These are phyloP conservation scores for Aethionema arabicum DNA, from an alignment of 345 rosid genomes.

Conservation along the genomic window DNA sequence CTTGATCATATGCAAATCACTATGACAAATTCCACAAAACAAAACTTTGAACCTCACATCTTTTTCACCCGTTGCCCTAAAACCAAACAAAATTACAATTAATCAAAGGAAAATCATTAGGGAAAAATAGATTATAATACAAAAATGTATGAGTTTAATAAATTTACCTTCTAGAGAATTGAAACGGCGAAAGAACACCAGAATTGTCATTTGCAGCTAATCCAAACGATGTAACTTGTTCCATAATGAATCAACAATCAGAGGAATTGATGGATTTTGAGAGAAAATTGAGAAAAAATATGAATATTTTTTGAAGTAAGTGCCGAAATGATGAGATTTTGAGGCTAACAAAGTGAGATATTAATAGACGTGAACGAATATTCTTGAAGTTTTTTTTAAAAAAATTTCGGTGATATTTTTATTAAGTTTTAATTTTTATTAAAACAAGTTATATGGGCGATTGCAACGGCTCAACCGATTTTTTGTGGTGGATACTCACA, in stretches of 20 bases:
- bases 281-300: too few relatives aligned
- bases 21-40: constrained; percentile 77
- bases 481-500: too few relatives aligned
- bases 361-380: too few relatives aligned
- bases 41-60: constrained; percentile 66
- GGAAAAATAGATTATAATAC: not conserved
- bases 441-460: too few relatives aligned
- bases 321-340: too few relatives aligned
- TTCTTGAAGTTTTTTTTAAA: too few relatives aligned
- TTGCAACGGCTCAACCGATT: too few relatives aligned
- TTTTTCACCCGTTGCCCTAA: constrained; percentile 61
- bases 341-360: too few relatives aligned
- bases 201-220: constrained; percentile 53
- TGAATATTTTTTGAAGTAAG: too few relatives aligned
- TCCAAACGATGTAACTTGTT: constrained; percentile 39
- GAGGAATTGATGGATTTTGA: not conserved
- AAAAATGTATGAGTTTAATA: not conserved
- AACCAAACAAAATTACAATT: not conserved
- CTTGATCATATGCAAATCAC: constrained; percentile 48
- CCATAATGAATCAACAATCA: not conserved
- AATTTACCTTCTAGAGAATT: constrained; percentile 50
- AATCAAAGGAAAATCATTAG: not conserved
- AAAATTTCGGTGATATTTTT: too few relatives aligned
- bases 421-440: too few relatives aligned
- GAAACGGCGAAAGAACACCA: constrained; percentile 49